Percentiles rank a stretch among this genome's conserved stretches.
Conservation (phyloP, 495 filamentous ascomycete species). For the Penicillium roqueforti region DNA sequence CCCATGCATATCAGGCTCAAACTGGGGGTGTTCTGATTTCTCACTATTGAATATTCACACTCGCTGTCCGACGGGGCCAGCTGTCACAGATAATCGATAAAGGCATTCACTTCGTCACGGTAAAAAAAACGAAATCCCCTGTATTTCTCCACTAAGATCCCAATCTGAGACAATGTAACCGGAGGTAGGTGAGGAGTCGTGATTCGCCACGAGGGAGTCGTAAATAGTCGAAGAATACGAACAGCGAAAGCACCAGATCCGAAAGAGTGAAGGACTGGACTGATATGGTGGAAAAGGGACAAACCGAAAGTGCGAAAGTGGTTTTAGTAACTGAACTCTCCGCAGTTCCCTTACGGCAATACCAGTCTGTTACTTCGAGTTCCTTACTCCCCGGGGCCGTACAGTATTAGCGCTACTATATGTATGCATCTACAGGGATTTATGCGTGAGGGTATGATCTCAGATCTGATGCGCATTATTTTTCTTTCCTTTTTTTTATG, state of each 20-base stretch:
- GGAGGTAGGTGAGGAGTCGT: constrained; percentile 7
- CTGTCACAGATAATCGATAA: not conserved
- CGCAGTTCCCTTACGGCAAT: constrained; percentile 18
- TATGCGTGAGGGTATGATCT: not conserved
- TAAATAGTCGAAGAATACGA: not conserved
- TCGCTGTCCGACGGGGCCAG: not conserved
- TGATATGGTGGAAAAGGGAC: constrained; percentile 8
- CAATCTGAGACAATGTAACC: constrained; percentile 21
- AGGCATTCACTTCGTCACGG: constrained; percentile 8
- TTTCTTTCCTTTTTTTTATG: not conserved
- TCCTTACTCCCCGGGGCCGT: not conserved
- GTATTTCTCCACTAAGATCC: constrained; percentile 14
- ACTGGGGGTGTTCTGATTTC: constrained; percentile 2
- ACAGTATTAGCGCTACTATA: not conserved
- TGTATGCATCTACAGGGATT: not conserved
- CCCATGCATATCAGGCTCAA: constrained; percentile 51
- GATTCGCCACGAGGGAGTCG: not conserved
- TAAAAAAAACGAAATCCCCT: constrained; percentile 10
- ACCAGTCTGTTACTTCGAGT: constrained; percentile 7
- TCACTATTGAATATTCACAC: constrained; percentile 2
- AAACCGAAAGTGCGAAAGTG: constrained; percentile 23
- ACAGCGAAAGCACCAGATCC: constrained; percentile 15
- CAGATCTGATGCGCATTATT: not conserved
- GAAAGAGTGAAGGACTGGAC: constrained; percentile 29
- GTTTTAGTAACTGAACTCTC: constrained; percentile 10